Conservation (phyloP, 1,139 yeast species). For the Pichia sp. region DNA sequence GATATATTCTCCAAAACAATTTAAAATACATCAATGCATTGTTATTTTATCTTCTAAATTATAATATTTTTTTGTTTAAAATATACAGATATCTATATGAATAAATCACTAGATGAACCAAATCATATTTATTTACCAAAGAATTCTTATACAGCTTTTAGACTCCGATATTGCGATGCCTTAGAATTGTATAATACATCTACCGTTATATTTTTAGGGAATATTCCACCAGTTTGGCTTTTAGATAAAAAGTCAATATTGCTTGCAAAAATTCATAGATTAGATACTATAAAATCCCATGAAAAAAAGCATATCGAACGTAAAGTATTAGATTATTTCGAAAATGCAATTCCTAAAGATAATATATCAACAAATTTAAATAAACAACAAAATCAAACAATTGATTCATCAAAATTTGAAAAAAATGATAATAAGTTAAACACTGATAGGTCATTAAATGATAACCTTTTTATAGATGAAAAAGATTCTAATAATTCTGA, state of each 20-base stretch:
- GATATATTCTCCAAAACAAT: too few relatives aligned
- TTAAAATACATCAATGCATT: too few relatives aligned
- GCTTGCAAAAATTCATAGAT: slow-evolving; percentile 15
- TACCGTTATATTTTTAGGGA: slow-evolving; percentile 52
- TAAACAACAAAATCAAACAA: too few relatives aligned
- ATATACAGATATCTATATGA: too few relatives aligned
- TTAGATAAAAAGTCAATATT: slow-evolving; percentile 30
- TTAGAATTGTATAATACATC: slow-evolving; percentile 45
- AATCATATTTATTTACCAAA: slow-evolving; percentile 31
- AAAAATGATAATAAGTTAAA: too few relatives aligned
- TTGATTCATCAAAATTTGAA: too few relatives aligned
- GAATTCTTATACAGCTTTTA: slow-evolving; percentile 57
- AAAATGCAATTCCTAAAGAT: slow-evolving; percentile 4
- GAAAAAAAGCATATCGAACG: not conserved
- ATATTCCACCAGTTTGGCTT: slow-evolving; percentile 60
- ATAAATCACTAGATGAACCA: too few relatives aligned
- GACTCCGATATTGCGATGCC: slow-evolving; percentile 51
- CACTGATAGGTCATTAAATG: too few relatives aligned
- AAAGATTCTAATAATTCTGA: not conserved
- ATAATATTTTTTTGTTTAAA: too few relatives aligned
- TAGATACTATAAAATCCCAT: slow-evolving; percentile 1
- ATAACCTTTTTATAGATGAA: too few relatives aligned
- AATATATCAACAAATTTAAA: too few relatives aligned
- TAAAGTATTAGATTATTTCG: slow-evolving; percentile 6
- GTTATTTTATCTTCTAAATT: too few relatives aligned